Percentiles rank a stretch among this genome's conserved stretches.
Conservation (phyloP, 768 basidiomycete genomes). For the Phallus indusiatus region DNA sequence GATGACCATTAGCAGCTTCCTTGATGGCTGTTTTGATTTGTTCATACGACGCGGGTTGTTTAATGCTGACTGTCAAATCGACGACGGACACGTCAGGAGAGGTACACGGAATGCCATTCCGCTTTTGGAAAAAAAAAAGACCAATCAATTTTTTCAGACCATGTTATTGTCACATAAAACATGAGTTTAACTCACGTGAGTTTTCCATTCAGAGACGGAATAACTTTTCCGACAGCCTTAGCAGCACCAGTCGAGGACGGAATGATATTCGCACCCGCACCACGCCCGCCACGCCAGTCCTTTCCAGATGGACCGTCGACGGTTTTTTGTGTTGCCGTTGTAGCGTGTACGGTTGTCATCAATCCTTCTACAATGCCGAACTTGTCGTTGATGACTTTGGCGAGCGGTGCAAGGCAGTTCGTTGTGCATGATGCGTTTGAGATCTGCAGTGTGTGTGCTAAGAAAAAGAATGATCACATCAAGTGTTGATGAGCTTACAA, state of each 20-base stretch:
- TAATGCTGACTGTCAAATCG: conserved; percentile 88
- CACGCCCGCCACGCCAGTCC: conserved; percentile 97
- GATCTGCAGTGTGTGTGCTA: conserved; percentile 39
- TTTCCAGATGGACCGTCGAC: conserved; percentile 92
- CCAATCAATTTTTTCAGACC: neutral
- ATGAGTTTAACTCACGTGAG: conserved; percentile 89
- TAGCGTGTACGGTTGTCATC: conserved; percentile 98
- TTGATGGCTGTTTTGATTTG: conserved; percentile 83
- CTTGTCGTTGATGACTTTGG: conserved; percentile 96
- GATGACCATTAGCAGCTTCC: conserved; percentile 57
- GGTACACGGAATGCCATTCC: conserved; percentile 98
- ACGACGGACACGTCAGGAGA: conserved; percentile 93
- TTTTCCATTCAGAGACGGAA: conserved; percentile 93
- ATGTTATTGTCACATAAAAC: no score
- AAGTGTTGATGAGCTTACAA: conserved; percentile 43
- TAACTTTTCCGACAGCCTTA: conserved; percentile 98
- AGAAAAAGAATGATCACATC: neutral
- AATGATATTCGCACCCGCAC: conserved; percentile 97
- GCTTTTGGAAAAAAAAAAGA: conserved; percentile 29
- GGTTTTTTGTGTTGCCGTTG: conserved; percentile 92
- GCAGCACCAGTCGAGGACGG: conserved; percentile 98
- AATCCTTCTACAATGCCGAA: conserved; percentile 94
- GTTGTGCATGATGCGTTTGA: conserved; percentile 99
- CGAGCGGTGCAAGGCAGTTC: conserved; percentile 97
- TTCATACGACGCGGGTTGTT: conserved; percentile 79